phyloP scores from a whole-genome alignment of 306 rosid species.

The Sicyos baderoa region DNA sequence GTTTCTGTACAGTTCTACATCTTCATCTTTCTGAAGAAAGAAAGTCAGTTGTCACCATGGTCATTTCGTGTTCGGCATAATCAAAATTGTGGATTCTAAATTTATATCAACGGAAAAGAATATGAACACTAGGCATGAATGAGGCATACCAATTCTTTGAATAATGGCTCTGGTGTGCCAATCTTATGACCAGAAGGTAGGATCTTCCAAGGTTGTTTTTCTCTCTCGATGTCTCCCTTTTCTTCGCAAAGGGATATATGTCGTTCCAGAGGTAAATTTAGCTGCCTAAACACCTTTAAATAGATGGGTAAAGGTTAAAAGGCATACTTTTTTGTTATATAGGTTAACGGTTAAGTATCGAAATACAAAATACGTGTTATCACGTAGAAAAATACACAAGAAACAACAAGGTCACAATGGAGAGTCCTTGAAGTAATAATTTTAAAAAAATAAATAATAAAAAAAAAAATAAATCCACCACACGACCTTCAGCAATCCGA shows the following conservation, averaged over 20 bases:
- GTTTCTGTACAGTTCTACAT: slow-evolving; percentile 53
- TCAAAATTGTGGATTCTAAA: neutral
- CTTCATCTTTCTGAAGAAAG: slow-evolving; percentile 46
- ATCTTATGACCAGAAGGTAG: slow-evolving; percentile 73
- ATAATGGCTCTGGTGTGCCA: slow-evolving; percentile 78
- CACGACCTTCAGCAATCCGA: too few relatives aligned
- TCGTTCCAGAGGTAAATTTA: slow-evolving; percentile 48
- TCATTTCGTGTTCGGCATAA: neutral
- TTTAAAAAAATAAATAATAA: too few relatives aligned
- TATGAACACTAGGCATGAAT: neutral
- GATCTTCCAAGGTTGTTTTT: slow-evolving; percentile 67
- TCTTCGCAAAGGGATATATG: slow-evolving; percentile 62
- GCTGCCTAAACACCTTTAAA: slow-evolving; percentile 75
- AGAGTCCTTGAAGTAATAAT: too few relatives aligned
- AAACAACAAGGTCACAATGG: too few relatives aligned
- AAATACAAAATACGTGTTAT: too few relatives aligned
- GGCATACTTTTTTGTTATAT: neutral
- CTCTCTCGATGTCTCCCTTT: slow-evolving; percentile 61
- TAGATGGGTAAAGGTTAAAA: slow-evolving; percentile 11
- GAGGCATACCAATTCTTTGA: slow-evolving; percentile 71
- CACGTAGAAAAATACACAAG: too few relatives aligned
- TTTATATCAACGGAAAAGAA: neutral
- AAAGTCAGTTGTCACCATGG: neutral
- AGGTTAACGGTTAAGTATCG: too few relatives aligned
- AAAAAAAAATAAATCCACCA: too few relatives aligned